Base-by-base conservation (phyloP, 257 asterid species). In the Parsonsia alboflavescens region DNA sequence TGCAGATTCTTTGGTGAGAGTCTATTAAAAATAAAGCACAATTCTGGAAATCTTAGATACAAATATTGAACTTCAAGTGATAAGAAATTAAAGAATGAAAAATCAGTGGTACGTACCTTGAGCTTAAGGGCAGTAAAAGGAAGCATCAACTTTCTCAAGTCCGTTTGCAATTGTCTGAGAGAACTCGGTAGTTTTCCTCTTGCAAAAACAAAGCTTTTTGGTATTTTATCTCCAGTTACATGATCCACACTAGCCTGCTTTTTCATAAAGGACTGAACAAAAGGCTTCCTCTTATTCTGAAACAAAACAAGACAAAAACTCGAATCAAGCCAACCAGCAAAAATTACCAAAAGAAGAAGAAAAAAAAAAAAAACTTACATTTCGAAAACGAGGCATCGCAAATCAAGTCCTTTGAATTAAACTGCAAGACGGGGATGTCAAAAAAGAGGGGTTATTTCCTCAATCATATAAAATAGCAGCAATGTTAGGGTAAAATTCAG, bases 81-180 rank as follows among this genome's bases (percentile, higher is more conserved):
- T 0, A 1, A 3, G 39, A 24, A n/a, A 59, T n/a, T 2, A 24
- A 59, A 59, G 39, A 59, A 59, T 2, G 8, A 9, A 59, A 3
- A 5, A 53, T 26, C 3, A 2, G 16, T 12, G 39, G 12, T 11
- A 28, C 69, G 22, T 45, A 91, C 99, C 97, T 83, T 94, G 75
- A 94, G 99, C 79, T 90, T 94, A 45, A 94, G 84, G 75, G 99
- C 99, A 75, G 99, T 94, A 77, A 58, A 90, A 49, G 99, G 99
- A 82, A 88, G 96, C 99, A 90, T 94, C 87, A 89, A 72, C 82
- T 94, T 92, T 68, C 99, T 89, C 69, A 94, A 73, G 84, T 94
- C 98, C 89, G 80, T 86, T 85, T 89, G 89, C 86, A 94, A 73
- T 24, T 89, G 91, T 56, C 91, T 79, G 21, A 94, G 98, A 76